Conservation (phyloP, 208 protist genomes). For the Endotrypanum monterogeii region DNA sequence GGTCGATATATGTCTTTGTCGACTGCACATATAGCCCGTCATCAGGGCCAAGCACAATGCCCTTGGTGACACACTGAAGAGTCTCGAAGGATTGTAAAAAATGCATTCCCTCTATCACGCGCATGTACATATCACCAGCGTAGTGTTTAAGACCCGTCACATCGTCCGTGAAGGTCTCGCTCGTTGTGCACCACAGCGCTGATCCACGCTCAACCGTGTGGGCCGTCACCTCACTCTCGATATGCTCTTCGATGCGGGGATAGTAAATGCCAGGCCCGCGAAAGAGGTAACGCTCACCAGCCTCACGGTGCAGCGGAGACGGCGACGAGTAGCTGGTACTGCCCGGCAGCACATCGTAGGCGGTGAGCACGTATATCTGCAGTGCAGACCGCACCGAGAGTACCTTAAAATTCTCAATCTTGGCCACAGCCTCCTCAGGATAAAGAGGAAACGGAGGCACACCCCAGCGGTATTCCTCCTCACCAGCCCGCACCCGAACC, state of each 20-base stretch:
- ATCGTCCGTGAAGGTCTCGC: slow-evolving; percentile 38
- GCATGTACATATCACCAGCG: slow-evolving; percentile 74
- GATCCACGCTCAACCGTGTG: slow-evolving; percentile 25
- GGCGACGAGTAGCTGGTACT: not conserved
- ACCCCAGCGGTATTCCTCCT: slow-evolving; percentile 80
- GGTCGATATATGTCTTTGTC: slow-evolving; percentile 83
- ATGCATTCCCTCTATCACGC: slow-evolving; percentile 45
- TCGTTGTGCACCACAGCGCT: slow-evolving; percentile 49
- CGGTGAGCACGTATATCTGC: slow-evolving; percentile 54
- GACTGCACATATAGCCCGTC: slow-evolving; percentile 90
- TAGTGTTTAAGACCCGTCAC: slow-evolving; percentile 40
- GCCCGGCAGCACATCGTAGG: slow-evolving; percentile 41
- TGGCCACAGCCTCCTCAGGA: slow-evolving; percentile 79
- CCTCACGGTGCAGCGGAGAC: slow-evolving; percentile 26
- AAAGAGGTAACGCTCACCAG: slow-evolving; percentile 58
- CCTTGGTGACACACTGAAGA: slow-evolving; percentile 52
- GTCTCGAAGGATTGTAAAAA: slow-evolving; percentile 84
- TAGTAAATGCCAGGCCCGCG: slow-evolving; percentile 75
- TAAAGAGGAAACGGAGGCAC: slow-evolving; percentile 91
- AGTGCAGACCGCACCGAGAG: slow-evolving; percentile 54
- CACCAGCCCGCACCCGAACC: slow-evolving; percentile 80
- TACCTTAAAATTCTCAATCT: slow-evolving; percentile 58
- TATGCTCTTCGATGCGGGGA: slow-evolving; percentile 64
- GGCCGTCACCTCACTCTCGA: slow-evolving; percentile 42
- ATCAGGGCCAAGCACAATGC: slow-evolving; percentile 63